Base-by-base conservation (phyloP, 768 basidiomycete species). In the Suillus subluteus region DNA sequence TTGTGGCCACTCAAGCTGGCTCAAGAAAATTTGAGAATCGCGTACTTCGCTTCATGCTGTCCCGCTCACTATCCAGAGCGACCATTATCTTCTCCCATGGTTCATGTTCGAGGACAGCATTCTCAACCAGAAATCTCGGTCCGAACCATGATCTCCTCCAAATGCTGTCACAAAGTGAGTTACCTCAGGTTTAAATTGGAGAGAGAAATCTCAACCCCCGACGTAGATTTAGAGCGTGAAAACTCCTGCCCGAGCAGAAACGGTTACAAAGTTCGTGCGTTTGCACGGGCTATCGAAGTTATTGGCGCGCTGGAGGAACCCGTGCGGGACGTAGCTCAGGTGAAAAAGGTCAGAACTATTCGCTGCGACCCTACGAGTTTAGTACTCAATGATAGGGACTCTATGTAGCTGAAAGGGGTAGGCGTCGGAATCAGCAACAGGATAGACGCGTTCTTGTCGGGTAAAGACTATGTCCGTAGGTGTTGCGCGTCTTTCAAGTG, bases 221-320 rank as follows among this genome's bases (percentile, higher is more conserved):
- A n/a, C 30, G 48, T 54, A 71, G 86, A 82, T 72, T 79, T 81
- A 73, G 72, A 81, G 56, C 79, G 81, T 21, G 86, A 87, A 68
- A 76, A 79, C n/a, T 58, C 69, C 8, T 77, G 76, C 15, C 43
- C 70, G 4, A 65, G 71, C 26, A 65, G 76, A n/a, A 87, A 86
- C 66, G 66, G 67, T 6, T 87, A 79, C 78, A 87, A 85, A 76
- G 74, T 87, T 21, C 79, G 80, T 63, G 84, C 86, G 26, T 87
- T 84, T 68, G 74, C 76, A 54, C 80, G 74, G 65, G 87, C 87
- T 4, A 85, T 88, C 63, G 75, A 73, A 9, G 76, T 75, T 38
- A 78, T 88, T 54, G 68, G 75, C 37, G 69, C 75, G 46, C 69
- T 86, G 3, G 73, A 82, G 21, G 73, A 79, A 65, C 83, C 83